phyloP scores from a whole-genome alignment of 441 rosid species.

The Mallotus repandus region DNA sequence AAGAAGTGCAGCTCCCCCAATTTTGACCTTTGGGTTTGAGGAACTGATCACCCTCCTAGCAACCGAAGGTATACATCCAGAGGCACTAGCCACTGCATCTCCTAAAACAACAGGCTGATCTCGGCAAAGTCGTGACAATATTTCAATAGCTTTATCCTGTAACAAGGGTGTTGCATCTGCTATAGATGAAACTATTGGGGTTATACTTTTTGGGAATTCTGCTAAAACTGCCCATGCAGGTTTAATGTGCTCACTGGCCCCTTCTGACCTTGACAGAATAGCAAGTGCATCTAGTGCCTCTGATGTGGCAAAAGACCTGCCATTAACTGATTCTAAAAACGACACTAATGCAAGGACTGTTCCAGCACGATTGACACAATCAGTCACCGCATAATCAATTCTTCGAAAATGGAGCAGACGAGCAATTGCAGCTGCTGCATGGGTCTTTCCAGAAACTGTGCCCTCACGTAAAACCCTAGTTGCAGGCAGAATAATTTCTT shows the following conservation, averaged over 20 bases:
- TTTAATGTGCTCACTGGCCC: conserved; percentile 54
- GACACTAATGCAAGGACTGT: conserved; percentile 95
- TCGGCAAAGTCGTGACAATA: conserved; percentile 80
- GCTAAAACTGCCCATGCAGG: conserved; percentile 97
- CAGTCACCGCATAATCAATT: conserved; percentile 72
- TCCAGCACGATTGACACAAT: conserved; percentile 91
- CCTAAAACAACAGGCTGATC: conserved; percentile 88
- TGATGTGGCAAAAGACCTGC: conserved; percentile 64
- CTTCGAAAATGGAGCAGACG: conserved; percentile 76
- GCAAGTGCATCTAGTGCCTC: conserved; percentile 98
- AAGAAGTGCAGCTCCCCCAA: conserved; percentile 96
- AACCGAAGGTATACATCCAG: conserved; percentile 67
- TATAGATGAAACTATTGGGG: conserved; percentile 84
- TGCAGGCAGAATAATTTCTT: conserved; percentile 88
- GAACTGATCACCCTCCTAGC: conserved; percentile 78
- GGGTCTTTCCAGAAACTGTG: conserved; percentile 86
- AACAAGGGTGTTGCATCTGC: conserved; percentile 69
- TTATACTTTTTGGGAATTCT: conserved; percentile 74
- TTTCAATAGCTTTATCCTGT: conserved; percentile 97
- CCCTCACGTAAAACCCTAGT: conserved; percentile 94
- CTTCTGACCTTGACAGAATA: conserved; percentile 76
- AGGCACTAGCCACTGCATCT: conserved; percentile 57
- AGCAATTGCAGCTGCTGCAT: conserved; percentile 97
- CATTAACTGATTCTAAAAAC: conserved; percentile 75
- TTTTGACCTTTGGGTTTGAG: conserved; percentile 62